Evolutionary conservation across 768 basidiomycete genomes (phyloP).

Genomic region (Daedaleopsis nitida): DNA sequence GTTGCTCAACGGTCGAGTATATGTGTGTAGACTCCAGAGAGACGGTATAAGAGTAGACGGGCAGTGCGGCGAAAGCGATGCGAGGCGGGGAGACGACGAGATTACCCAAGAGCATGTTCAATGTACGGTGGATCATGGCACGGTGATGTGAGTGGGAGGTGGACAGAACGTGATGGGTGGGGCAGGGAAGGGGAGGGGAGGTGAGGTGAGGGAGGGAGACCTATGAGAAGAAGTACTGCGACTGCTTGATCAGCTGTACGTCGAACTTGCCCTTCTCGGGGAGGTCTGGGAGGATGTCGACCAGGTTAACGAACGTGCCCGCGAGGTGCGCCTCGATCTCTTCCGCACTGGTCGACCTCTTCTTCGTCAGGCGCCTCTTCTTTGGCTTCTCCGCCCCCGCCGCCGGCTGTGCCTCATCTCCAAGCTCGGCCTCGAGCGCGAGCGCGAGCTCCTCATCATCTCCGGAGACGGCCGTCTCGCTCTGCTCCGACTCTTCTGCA

Average conservation of each 20-base stretch:
- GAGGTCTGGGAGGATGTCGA: constrained; percentile 75
- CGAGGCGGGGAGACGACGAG: not conserved
- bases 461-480: constrained; percentile 14
- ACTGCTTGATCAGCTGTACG: constrained; percentile 78
- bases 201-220: not conserved
- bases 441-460: constrained; percentile 26
- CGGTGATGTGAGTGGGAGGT: not conserved
- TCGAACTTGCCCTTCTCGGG: constrained; percentile 87
- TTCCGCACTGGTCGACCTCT: not conserved
- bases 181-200: not conserved
- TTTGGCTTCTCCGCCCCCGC: constrained; percentile 24
- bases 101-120: not conserved
- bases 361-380: constrained; percentile 19
- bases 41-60: not conserved
- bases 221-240: constrained; percentile 94
- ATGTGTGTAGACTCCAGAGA: not conserved
- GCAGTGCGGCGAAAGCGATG: constrained; percentile 3
- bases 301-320: constrained; percentile 70
- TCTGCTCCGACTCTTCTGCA: constrained; percentile 29
- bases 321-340: constrained; percentile 16
- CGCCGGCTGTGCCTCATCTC: constrained; percentile 21
- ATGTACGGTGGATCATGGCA: not conserved
- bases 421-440: constrained; percentile 26
- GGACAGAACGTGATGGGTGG: too few species aligned
- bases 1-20: not conserved